Conservation (phyloP, 805 yeast species). For the Schwanniomyces sp. region DNA sequence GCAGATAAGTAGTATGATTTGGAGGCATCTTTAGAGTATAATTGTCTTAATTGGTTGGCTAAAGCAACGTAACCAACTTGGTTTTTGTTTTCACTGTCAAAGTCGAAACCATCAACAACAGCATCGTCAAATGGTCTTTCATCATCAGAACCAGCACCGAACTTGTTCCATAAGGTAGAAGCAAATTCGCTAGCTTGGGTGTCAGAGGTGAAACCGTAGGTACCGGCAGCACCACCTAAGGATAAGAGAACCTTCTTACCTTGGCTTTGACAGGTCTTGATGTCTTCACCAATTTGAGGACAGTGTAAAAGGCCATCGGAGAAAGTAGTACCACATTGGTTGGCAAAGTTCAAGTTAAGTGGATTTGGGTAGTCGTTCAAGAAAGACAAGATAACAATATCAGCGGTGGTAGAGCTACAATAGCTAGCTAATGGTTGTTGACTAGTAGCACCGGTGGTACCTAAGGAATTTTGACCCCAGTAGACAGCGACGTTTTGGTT, state of each 20-base stretch:
- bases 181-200: constrained; percentile 57
- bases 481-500: constrained; percentile 66
- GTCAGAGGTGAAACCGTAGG: constrained; percentile 52
- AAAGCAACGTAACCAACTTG: constrained; percentile 23
- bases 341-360: constrained; percentile 16
- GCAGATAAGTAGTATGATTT: constrained; percentile 75
- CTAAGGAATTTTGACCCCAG: constrained; percentile 69
- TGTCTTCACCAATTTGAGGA: constrained; percentile 51
- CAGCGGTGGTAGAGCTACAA: constrained; percentile 67
- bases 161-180: constrained; percentile 32
- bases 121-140: constrained; percentile 27
- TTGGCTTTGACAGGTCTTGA: constrained; percentile 64
- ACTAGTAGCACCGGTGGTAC: neutral
- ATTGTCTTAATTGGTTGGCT: constrained; percentile 23
- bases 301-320: constrained; percentile 41
- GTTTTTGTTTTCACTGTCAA: constrained; percentile 25
- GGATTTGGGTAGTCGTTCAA: constrained; percentile 53
- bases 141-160: constrained; percentile 26
- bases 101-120: constrained; percentile 31
- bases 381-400: constrained; percentile 68
- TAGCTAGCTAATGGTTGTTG: constrained; percentile 37
- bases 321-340: constrained; percentile 22
- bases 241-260: constrained; percentile 79
- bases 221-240: constrained; percentile 45
- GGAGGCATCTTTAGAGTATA: constrained; percentile 26